Base-by-base conservation (phyloP, 352 stramenopile species). In the Pythium angustatum region DNA sequence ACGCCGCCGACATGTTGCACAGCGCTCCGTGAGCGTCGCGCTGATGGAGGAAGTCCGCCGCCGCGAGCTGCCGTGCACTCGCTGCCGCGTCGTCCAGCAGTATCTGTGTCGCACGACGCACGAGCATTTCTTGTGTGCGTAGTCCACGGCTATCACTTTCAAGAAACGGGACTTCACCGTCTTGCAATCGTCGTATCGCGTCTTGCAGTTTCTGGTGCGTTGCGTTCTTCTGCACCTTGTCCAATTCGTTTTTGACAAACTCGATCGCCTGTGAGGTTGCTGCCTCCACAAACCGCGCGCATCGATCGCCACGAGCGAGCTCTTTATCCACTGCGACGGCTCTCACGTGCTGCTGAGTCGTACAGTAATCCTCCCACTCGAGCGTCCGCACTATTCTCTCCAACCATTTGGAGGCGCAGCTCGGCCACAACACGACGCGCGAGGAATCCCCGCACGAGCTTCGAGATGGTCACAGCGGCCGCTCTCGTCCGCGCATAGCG, bases 161-260 rank as follows among this genome's bases (percentile, higher is more conserved):
- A 43, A 21, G 36, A 5, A 6, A 10, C 36, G 6, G 11, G 6
- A 19, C 6, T 10, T 30, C n/a, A 15, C 58, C 59, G 28, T 55
- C 30, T 36, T 68, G 43, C 1, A 68, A 26, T 43, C 53, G 36
- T 4, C 19, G 19, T 26, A 64, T 27, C 34, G 49, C 59, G 2
- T 27, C 15, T 33, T 69, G 54, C 3, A 64, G 38, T 21, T 34
- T n/a, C 7, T 61, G 62, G 34, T 69, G 62, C 47, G 40, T 64
- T 2, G 56, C 47, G n/a, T 64, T 69, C 22, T 58, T 61, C 1
- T 31, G 47, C 11, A 64, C 55, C 61, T 64, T 69, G 17, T 27
- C 41, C 5, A 69, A 55, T 15, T 69, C 62, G 11, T 2, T 34
- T 10, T 12, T 40, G 3, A 61, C 49, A 10, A 41, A 47, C 21